A percentile compares a stretch with the other conserved stretches of the same genome.
Evolutionary conservation across 495 filamentous ascomycete genomes (phyloP).

Genomic region (Aspergillus wentii): DNA sequence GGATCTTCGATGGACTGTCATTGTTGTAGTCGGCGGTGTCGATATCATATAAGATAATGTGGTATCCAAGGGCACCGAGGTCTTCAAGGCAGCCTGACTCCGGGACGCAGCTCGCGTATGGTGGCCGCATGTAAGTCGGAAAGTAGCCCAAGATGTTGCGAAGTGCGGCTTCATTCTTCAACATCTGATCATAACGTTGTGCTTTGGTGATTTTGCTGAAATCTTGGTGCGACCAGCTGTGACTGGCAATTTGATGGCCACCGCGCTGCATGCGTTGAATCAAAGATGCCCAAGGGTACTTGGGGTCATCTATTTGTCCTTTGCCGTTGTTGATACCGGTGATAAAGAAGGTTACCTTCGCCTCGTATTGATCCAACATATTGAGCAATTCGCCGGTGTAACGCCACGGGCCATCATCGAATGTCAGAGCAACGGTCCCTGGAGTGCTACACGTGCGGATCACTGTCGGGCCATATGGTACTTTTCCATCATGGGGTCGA

Average conservation of each 20-base stretch:
- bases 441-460: slow-evolving; percentile 62
- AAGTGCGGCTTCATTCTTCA: slow-evolving; percentile 75
- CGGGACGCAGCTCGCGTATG: slow-evolving; percentile 66
- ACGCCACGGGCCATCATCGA: slow-evolving; percentile 70
- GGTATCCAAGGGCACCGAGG: slow-evolving; percentile 66
- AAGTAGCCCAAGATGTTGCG: slow-evolving; percentile 75
- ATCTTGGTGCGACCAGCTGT: slow-evolving; percentile 82
- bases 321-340: slow-evolving; percentile 72
- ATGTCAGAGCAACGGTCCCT: slow-evolving; percentile 69
- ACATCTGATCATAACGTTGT: slow-evolving; percentile 61
- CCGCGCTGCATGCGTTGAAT: slow-evolving; percentile 63
- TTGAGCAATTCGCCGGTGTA: slow-evolving; percentile 68
- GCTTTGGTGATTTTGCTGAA: slow-evolving; percentile 51
- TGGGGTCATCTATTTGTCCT: slow-evolving; percentile 60
- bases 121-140: slow-evolving; percentile 83
- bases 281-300: slow-evolving; percentile 51
- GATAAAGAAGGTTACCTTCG: slow-evolving; percentile 76
- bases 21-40: slow-evolving; percentile 78
- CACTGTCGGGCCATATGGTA: slow-evolving; percentile 55
- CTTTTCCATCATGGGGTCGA: slow-evolving; percentile 52
- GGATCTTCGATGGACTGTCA: slow-evolving; percentile 53
- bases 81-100: slow-evolving; percentile 53
- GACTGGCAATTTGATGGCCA: slow-evolving; percentile 81
- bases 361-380: slow-evolving; percentile 58
- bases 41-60: slow-evolving; percentile 68